Evolutionary conservation across 345 rosid species (phyloP).

Genomic region (Gossypium turneri): DNA sequence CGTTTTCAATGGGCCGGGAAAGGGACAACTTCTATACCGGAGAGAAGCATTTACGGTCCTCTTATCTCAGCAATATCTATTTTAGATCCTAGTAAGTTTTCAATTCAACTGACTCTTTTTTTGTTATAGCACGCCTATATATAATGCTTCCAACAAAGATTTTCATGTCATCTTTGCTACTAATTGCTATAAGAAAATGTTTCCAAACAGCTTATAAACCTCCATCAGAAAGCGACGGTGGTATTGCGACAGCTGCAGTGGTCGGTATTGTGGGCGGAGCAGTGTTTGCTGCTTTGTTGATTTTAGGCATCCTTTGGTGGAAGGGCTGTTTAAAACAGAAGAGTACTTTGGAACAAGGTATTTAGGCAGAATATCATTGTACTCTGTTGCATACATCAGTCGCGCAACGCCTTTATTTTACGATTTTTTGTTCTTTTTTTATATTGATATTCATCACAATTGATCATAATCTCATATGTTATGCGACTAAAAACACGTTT

Average conservation of each 20-base stretch:
- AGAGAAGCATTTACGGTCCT: conserved; percentile 43
- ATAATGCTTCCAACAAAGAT: background rate
- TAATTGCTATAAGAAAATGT: background rate
- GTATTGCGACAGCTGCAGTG: background rate
- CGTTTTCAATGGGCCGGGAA: conserved; percentile 59
- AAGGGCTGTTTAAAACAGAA: conserved; percentile 14
- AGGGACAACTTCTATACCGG: conserved; percentile 45
- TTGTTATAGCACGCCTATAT: too few species aligned
- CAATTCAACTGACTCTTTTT: background rate
- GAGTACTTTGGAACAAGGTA: conserved; percentile 19
- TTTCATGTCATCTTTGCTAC: background rate
- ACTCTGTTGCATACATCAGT: too few species aligned
- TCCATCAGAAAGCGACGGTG: background rate
- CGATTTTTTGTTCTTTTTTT: too few species aligned
- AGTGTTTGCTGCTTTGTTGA: conserved; percentile 1
- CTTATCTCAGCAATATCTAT: conserved; percentile 55
- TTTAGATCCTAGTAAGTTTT: conserved; percentile 29
- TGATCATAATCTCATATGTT: too few species aligned
- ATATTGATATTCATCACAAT: too few species aligned
- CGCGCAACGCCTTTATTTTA: too few species aligned
- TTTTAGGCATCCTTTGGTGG: conserved; percentile 34
- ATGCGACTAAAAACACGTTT: too few species aligned
- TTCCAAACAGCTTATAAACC: conserved; percentile 1
- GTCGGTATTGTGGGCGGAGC: conserved; percentile 20
- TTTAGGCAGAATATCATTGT: background rate